phyloP scores from a whole-genome alignment of 1,284 basidiomycete species.

The Marasmius fiardii region DNA sequence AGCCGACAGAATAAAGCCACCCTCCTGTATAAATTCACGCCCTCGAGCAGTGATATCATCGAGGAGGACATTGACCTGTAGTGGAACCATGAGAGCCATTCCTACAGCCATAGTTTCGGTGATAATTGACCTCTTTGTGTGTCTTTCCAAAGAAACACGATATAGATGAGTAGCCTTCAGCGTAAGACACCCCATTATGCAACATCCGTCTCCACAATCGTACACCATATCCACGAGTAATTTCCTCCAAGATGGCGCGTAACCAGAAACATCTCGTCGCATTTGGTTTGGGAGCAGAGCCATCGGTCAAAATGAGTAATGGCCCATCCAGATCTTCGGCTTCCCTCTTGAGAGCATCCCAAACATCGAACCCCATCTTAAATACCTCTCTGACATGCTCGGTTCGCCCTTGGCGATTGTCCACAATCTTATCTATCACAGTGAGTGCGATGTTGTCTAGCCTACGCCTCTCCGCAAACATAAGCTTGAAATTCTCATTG shows the following conservation, averaged over 20 bases:
- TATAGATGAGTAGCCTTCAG: slow-evolving; percentile 45
- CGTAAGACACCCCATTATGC: slow-evolving; percentile 32
- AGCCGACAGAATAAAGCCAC: slow-evolving; percentile 19
- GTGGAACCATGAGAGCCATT: background rate
- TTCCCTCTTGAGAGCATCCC: slow-evolving; percentile 47
- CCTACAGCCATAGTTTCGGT: background rate
- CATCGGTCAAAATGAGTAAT: background rate
- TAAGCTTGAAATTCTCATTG: slow-evolving; percentile 39
- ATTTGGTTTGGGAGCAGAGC: background rate
- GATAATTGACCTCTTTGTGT: slow-evolving; percentile 35
- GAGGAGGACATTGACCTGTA: slow-evolving; percentile 34
- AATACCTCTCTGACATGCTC: slow-evolving; percentile 33
- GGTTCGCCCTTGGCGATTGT: slow-evolving; percentile 29
- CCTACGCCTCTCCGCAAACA: slow-evolving; percentile 41
- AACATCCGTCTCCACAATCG: slow-evolving; percentile 35
- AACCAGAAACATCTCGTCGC: slow-evolving; percentile 1
- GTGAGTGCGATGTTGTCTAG: slow-evolving; percentile 40
- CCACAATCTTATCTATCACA: slow-evolving; percentile 38
- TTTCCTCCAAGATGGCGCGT: background rate
- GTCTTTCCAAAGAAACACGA: slow-evolving; percentile 54
- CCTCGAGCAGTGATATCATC: slow-evolving; percentile 41
- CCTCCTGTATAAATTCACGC: slow-evolving; percentile 29
- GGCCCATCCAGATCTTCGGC: slow-evolving; percentile 14
- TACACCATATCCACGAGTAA: slow-evolving; percentile 29
- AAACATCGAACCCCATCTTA: slow-evolving; percentile 45